phyloP scores from a whole-genome alignment of 306 rosid genomes.

The Trichosanthes truncata region DNA sequence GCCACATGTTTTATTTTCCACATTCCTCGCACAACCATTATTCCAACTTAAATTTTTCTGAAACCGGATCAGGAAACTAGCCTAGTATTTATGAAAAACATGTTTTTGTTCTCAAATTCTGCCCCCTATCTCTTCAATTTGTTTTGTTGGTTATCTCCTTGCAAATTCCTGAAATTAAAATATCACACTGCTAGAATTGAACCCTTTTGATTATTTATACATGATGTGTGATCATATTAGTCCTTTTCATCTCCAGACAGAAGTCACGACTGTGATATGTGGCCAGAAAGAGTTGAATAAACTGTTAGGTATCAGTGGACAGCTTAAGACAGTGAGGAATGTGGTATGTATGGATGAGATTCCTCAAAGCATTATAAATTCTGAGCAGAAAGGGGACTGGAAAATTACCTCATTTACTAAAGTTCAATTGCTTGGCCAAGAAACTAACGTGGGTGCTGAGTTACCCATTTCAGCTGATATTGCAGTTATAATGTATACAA shows the following conservation, averaged over 20 bases:
- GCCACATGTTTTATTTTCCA: background rate
- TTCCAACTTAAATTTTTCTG: background rate
- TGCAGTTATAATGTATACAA: slow-evolving; percentile 98
- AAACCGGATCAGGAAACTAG: background rate
- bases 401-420: slow-evolving; percentile 40
- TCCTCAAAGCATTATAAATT: slow-evolving; percentile 37
- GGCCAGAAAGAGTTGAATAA: slow-evolving; percentile 76
- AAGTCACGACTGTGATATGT: slow-evolving; percentile 82
- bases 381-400: slow-evolving; percentile 47
- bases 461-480: slow-evolving; percentile 75
- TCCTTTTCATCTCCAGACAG: slow-evolving; percentile 52
- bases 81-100: background rate
- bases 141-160: background rate
- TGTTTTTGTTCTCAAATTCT: background rate
- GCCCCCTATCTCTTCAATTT: background rate
- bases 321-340: slow-evolving; percentile 64
- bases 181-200: background rate
- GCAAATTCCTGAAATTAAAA: background rate
- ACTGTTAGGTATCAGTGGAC: slow-evolving; percentile 55
- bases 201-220: background rate
- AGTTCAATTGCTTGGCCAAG: slow-evolving; percentile 63
- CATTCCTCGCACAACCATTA: background rate
- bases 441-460: slow-evolving; percentile 50
- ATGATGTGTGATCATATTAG: background rate
- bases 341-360: slow-evolving; percentile 76